Conservation (phyloP, 2,329 filamentous ascomycete species). For the Ceratocystis lukuohia region DNA sequence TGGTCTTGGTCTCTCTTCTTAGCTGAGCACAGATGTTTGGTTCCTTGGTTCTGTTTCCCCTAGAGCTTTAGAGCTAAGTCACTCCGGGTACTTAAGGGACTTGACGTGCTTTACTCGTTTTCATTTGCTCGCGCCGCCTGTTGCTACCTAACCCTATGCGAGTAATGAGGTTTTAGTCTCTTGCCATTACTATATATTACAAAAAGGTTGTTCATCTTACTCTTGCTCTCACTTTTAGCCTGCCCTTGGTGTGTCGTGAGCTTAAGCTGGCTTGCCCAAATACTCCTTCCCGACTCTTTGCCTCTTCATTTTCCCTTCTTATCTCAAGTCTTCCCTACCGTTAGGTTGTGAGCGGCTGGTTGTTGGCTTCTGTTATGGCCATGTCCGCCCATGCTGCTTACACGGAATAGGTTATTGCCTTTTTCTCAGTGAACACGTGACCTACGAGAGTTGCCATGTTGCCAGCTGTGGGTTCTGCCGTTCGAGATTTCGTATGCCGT, state of each 20-base stretch:
- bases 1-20: not conserved
- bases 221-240: not conserved
- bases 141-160: constrained; percentile 4
- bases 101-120: no score
- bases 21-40: constrained; percentile 9
- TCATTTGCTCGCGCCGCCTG: not conserved
- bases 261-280: not conserved
- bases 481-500: not conserved
- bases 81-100: not conserved
- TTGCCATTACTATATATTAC: not conserved
- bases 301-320: not conserved
- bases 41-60: constrained; percentile 5
- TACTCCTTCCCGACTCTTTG: not conserved
- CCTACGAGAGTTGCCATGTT: not conserved
- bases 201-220: not conserved
- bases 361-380: no score
- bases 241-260: not conserved
- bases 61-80: not conserved
- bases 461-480: not conserved
- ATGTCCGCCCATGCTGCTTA: no score
- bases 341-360: no score
- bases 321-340: not conserved
- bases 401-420: not conserved
- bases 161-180: not conserved
- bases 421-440: not conserved